These are phyloP conservation scores for Termitomyces sp. DNA, from an alignment of 768 basidiomycete species.

Conservation along the genomic window DNA sequence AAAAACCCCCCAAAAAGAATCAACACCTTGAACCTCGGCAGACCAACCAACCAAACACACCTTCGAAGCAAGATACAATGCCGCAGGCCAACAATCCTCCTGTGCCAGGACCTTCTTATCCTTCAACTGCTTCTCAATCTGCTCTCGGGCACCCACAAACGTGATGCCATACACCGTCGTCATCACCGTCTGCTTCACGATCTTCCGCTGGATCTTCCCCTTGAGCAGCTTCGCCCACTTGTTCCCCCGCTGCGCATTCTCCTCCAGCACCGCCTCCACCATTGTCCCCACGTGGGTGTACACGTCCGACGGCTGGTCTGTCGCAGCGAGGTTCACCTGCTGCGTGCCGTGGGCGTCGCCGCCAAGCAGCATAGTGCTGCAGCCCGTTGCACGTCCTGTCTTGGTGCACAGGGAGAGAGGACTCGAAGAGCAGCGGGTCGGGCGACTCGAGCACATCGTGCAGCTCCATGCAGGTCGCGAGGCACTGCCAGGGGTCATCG, in stretches of 20 bases:
- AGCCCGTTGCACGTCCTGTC: conserved; percentile 98
- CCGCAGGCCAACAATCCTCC: conserved; percentile 70
- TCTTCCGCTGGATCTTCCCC: conserved; percentile 85
- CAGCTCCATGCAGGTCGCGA: conserved; percentile 91
- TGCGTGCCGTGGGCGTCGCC: conserved; percentile 85
- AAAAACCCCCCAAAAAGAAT: background rate
- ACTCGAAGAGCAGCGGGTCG: conserved; percentile 60
- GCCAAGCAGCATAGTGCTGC: conserved; percentile 97
- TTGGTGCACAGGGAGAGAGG: conserved; percentile 88
- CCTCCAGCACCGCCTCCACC: conserved; percentile 66
- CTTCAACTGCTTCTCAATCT: conserved; percentile 86
- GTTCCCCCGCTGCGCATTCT: conserved; percentile 51
- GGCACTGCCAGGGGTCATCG: conserved; percentile 97
- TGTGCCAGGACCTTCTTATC: conserved; percentile 68
- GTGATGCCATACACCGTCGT: conserved; percentile 99
- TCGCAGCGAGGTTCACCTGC: conserved; percentile 87
- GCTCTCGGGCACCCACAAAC: conserved; percentile 89
- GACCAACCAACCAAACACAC: conserved; percentile 31
- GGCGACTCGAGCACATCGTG: conserved; percentile 69
- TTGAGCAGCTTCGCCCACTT: conserved; percentile 56
- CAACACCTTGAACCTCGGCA: background rate
- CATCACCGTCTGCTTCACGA: conserved; percentile 99
- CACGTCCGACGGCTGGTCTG: conserved; percentile 89
- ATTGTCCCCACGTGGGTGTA: conserved; percentile 89
- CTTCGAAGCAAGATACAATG: conserved; percentile 79